Evolutionary conservation across 148 eudicot species (phyloP).

Genomic region (Mesembryanthemum crystallinum): DNA sequence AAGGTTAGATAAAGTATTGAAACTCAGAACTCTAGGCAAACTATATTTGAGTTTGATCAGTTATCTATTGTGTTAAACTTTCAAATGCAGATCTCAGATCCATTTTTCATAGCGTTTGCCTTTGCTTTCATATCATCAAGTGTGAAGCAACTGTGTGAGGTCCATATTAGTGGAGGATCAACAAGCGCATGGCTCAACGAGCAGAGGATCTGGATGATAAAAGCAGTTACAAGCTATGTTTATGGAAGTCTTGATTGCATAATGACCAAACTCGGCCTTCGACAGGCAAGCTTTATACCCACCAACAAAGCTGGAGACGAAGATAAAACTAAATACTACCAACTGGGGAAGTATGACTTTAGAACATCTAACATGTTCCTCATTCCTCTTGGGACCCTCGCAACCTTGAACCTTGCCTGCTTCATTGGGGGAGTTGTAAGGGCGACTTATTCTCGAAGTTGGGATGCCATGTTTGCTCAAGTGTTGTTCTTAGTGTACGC

Average conservation of each 20-base stretch:
- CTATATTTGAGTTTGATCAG: no score
- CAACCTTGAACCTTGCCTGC: slow-evolving; percentile 19
- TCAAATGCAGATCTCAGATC: slow-evolving; percentile 41
- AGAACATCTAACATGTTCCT: slow-evolving; percentile 33
- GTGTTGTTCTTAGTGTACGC: slow-evolving; percentile 19
- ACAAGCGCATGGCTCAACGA: slow-evolving; percentile 22
- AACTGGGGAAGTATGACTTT: slow-evolving; percentile 32
- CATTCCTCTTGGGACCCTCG: slow-evolving; percentile 20
- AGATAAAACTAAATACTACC: slow-evolving; percentile 21
- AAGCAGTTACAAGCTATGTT: slow-evolving; percentile 17
- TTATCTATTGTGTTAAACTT: no score
- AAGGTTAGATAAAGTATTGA: no score
- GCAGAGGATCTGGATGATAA: slow-evolving; percentile 26
- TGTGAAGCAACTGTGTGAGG: slow-evolving; percentile 36
- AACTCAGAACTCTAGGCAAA: no score
- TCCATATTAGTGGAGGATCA: slow-evolving; percentile 22
- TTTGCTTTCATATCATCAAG: slow-evolving; percentile 38
- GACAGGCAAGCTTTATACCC: slow-evolving; percentile 31
- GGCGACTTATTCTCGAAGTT: not conserved
- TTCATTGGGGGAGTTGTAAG: slow-evolving; percentile 29
- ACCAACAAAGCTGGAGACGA: slow-evolving; percentile 32
- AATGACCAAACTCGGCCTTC: slow-evolving; percentile 25
- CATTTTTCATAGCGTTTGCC: slow-evolving; percentile 31
- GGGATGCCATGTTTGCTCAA: slow-evolving; percentile 29
- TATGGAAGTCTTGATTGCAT: slow-evolving; percentile 26